Evolutionary conservation across 257 asterid genomes (phyloP).

Genomic region (Solanum ossicruentum): DNA sequence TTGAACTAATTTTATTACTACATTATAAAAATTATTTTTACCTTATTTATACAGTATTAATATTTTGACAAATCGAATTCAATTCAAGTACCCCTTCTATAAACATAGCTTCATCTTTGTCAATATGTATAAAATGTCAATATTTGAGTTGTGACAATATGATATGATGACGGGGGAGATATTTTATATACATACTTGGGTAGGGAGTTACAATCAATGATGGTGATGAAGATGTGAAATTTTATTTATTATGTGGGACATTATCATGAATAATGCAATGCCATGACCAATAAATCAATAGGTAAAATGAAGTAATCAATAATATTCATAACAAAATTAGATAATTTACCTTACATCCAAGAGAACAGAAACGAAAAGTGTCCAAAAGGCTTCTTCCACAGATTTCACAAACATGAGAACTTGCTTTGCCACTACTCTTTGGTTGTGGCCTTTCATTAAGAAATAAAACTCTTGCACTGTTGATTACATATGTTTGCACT

Average conservation of each 20-base stretch:
- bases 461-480: conserved; percentile 91
- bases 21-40: neutral
- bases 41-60: neutral
- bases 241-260: neutral
- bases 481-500: conserved; percentile 89
- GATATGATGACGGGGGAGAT: neutral
- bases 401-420: conserved; percentile 69
- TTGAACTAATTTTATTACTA: neutral
- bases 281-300: too few relatives aligned
- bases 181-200: neutral
- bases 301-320: neutral
- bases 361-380: conserved; percentile 77
- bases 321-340: neutral
- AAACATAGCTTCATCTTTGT: neutral
- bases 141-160: neutral
- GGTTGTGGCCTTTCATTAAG: conserved; percentile 92
- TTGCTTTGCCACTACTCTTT: conserved; percentile 55
- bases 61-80: neutral
- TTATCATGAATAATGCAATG: neutral
- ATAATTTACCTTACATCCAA: conserved; percentile 78
- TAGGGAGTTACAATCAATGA: neutral
- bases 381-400: conserved; percentile 86
- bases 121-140: neutral
- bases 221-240: neutral
- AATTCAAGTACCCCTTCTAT: neutral